Percentiles rank a stretch among this genome's conserved stretches.
Evolutionary conservation across 805 yeast species (phyloP).

Genomic region (Yueomyces sinensis): DNA sequence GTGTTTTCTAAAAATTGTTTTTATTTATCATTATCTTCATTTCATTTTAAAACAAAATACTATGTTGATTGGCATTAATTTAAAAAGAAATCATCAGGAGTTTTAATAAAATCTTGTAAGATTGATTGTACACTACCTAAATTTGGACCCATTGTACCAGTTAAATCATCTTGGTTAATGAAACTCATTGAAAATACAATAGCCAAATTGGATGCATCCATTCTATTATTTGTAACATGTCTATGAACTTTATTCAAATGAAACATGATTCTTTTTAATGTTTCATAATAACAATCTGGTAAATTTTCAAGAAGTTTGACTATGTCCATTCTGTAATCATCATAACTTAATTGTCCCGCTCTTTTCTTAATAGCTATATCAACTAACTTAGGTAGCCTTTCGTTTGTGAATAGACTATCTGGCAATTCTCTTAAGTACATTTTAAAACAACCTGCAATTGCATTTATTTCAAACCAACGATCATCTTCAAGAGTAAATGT

Average conservation of each 20-base stretch:
- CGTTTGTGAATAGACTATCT: conserved; percentile 63
- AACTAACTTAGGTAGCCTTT: conserved; percentile 47
- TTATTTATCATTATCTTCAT: neutral
- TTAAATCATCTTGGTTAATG: conserved; percentile 31
- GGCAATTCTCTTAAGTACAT: conserved; percentile 76
- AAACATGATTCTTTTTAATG: conserved; percentile 50
- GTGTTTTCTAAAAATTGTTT: neutral
- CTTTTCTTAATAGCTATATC: conserved; percentile 16
- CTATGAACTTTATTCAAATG: conserved; percentile 62
- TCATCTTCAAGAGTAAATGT: conserved; percentile 36
- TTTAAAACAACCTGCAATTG: conserved; percentile 80
- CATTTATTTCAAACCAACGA: conserved; percentile 67
- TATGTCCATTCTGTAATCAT: conserved; percentile 18
- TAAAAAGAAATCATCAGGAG: conserved; percentile 14
- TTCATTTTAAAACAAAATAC: too few species aligned
- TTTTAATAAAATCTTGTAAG: conserved; percentile 34
- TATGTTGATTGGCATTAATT: neutral
- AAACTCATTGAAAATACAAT: conserved; percentile 72
- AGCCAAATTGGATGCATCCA: conserved; percentile 83
- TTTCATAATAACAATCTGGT: conserved; percentile 54
- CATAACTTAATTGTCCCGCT: conserved; percentile 10
- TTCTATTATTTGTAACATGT: conserved; percentile 57
- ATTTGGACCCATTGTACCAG: conserved; percentile 34
- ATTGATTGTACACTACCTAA: conserved; percentile 42
- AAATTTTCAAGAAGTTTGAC: conserved; percentile 27